phyloP scores from a whole-genome alignment of 768 basidiomycete species.

The Boletus reticulatus region DNA sequence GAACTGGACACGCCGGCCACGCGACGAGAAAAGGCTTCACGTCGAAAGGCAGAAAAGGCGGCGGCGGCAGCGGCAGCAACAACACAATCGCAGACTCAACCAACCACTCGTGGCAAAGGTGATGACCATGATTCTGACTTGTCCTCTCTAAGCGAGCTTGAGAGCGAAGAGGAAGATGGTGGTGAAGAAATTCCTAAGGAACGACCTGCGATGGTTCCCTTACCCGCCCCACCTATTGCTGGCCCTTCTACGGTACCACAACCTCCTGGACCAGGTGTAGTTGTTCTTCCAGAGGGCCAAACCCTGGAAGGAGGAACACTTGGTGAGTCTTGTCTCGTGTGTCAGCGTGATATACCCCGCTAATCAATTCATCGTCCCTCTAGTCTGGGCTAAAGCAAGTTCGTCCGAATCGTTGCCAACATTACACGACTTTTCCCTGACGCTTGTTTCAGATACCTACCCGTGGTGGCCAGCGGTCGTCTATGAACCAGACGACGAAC shows the following conservation, averaged over 20 bases:
- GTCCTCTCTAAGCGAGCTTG: conserved; percentile 46
- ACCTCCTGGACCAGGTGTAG: conserved; percentile 28
- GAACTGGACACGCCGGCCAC: conserved; percentile 70
- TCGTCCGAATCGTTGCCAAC: conserved; percentile 15
- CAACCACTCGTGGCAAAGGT: not conserved
- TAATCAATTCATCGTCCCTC: not conserved
- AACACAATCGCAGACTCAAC: conserved; percentile 1
- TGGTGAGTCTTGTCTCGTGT: conserved; percentile 42
- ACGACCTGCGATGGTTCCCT: not conserved
- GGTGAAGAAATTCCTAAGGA: conserved; percentile 6
- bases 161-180: conserved; percentile 28
- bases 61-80: conserved; percentile 24
- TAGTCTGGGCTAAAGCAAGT: conserved; percentile 88
- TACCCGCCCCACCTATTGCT: conserved; percentile 4
- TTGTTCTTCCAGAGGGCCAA: conserved; percentile 36
- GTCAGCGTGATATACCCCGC: not conserved
- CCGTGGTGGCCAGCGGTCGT: conserved; percentile 91
- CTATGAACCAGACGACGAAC: conserved; percentile 56
- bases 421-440: conserved; percentile 1
- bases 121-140: conserved; percentile 39
- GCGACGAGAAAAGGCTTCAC: conserved; percentile 54
- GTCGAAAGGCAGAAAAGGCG: conserved; percentile 40
- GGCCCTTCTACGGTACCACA: conserved; percentile 7
- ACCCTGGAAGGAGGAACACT: conserved; percentile 57
- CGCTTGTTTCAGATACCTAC: conserved; percentile 52